Evolutionary conservation across 2,329 filamentous ascomycete species (phyloP).

Genomic region (Trichoderma lentiforme): DNA sequence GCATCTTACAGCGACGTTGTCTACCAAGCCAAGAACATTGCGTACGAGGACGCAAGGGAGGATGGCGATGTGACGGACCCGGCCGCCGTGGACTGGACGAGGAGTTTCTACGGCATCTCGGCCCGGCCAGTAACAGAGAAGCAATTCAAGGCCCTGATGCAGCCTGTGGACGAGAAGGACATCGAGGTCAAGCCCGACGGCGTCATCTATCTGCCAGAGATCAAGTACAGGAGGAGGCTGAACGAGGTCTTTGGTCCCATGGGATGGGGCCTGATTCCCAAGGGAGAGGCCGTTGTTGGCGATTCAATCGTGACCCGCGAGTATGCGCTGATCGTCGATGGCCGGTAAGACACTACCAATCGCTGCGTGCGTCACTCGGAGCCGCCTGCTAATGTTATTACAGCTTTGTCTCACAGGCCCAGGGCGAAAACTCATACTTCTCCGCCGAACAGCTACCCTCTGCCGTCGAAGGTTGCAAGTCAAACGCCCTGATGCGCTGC

Average conservation of each 20-base stretch:
- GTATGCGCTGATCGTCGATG: conserved; percentile 85
- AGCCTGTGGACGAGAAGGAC: conserved; percentile 66
- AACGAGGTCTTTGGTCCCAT: conserved; percentile 92
- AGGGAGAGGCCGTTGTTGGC: conserved; percentile 82
- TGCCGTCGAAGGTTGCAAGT: conserved; percentile 94
- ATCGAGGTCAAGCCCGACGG: conserved; percentile 98
- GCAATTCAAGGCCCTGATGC: conserved; percentile 64
- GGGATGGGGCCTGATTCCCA: conserved; percentile 89
- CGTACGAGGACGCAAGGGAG: conserved; percentile 17
- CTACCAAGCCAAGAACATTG: conserved; percentile 23
- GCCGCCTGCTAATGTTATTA: not conserved
- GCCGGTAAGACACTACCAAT: conserved; percentile 58
- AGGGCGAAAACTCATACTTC: conserved; percentile 95
- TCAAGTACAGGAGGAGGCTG: conserved; percentile 91
- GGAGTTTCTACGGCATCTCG: conserved; percentile 77
- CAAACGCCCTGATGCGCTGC: conserved; percentile 95
- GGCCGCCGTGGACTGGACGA: conserved; percentile 67
- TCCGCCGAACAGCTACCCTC: conserved; percentile 85
- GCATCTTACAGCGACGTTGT: conserved; percentile 3
- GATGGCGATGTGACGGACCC: conserved; percentile 11
- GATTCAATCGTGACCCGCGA: conserved; percentile 79
- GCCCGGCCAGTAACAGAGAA: conserved; percentile 67
- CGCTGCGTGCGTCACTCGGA: not conserved
- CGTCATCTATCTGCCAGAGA: conserved; percentile 93
- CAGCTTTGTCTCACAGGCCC: conserved; percentile 86